Percentiles rank a stretch among this genome's conserved stretches.
These are phyloP conservation scores for Pontederia paniculata DNA, from an alignment of 176 grass and related monocot genomes.

Conservation along the genomic window DNA sequence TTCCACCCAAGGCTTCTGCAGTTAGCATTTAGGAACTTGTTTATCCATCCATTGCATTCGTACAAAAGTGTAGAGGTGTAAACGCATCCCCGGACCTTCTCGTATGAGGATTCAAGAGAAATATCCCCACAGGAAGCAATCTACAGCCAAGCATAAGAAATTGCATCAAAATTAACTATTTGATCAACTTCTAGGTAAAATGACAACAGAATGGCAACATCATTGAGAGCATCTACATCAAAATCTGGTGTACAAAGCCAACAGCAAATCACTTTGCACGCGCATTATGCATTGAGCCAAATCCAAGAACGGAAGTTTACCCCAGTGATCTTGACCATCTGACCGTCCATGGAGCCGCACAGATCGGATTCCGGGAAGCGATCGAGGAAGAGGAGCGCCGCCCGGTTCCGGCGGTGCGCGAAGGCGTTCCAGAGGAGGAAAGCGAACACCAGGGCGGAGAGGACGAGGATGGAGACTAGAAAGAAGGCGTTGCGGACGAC, in stretches of 20 bases:
- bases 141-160: constrained; percentile 27
- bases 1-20: constrained; percentile 46
- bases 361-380: constrained; percentile 48
- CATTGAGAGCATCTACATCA: too few species aligned
- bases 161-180: not conserved
- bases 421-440: constrained; percentile 77
- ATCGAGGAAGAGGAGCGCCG: constrained; percentile 46
- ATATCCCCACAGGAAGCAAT: constrained; percentile 76
- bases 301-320: constrained; percentile 16
- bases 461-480: constrained; percentile 34
- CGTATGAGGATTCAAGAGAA: constrained; percentile 80
- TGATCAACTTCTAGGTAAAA: not conserved
- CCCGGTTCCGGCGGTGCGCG: constrained; percentile 36
- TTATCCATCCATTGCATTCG: constrained; percentile 45
- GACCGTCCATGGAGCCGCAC: constrained; percentile 50
- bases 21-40: constrained; percentile 29
- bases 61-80: constrained; percentile 83
- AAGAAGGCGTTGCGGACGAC: constrained; percentile 59
- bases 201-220: too few species aligned
- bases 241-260: too few species aligned
- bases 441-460: constrained; percentile 34
- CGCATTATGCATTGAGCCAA: not conserved
- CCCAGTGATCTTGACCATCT: constrained; percentile 87
- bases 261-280: too few species aligned
- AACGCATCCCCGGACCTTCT: constrained; percentile 88